Evolutionary conservation across 495 filamentous ascomycete genomes (phyloP).

Genomic region (Amphirosellinia nigrospora): DNA sequence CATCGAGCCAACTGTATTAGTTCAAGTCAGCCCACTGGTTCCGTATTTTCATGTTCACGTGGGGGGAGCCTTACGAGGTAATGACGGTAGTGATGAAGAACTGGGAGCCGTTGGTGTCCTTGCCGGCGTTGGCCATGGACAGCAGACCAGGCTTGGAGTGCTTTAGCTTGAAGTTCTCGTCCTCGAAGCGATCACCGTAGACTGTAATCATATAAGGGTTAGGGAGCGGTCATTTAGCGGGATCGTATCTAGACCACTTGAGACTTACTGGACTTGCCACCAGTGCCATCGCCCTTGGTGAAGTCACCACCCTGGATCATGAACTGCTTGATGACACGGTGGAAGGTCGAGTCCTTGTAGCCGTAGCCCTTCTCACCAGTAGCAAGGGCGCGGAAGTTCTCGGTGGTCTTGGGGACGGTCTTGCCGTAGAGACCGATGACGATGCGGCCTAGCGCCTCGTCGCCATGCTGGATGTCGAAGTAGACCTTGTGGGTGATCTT

Average conservation of each 20-base stretch:
- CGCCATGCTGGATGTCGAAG: slow-evolving; percentile 94
- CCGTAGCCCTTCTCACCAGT: slow-evolving; percentile 98
- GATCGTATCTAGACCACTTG: slow-evolving; percentile 20
- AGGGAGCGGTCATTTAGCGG: slow-evolving; percentile 11
- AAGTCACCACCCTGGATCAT: slow-evolving; percentile 99
- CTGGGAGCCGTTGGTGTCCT: slow-evolving; percentile 98
- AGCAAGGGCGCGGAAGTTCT: slow-evolving; percentile 97
- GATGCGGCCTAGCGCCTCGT: slow-evolving; percentile 80
- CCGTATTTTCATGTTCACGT: neutral
- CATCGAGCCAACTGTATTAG: slow-evolving; percentile 77
- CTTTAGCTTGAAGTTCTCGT: slow-evolving; percentile 99
- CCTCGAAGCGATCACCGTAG: slow-evolving; percentile 92
- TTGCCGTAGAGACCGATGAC: slow-evolving; percentile 97
- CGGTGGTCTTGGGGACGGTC: slow-evolving; percentile 95
- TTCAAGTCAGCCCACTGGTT: slow-evolving; percentile 28
- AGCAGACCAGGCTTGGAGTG: slow-evolving; percentile 65
- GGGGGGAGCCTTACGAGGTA: slow-evolving; percentile 66
- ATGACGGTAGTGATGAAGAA: slow-evolving; percentile 95
- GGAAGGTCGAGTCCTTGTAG: slow-evolving; percentile 94
- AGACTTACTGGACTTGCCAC: slow-evolving; percentile 83
- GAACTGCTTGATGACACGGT: slow-evolving; percentile 97
- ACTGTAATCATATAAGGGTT: slow-evolving; percentile 49
- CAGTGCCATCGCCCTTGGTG: slow-evolving; percentile 93
- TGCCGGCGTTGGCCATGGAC: slow-evolving; percentile 97
- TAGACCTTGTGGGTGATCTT: slow-evolving; percentile 98